Base-by-base conservation (phyloP, 345 rosid genomes). In the Diplotaxis tenuifolia region DNA sequence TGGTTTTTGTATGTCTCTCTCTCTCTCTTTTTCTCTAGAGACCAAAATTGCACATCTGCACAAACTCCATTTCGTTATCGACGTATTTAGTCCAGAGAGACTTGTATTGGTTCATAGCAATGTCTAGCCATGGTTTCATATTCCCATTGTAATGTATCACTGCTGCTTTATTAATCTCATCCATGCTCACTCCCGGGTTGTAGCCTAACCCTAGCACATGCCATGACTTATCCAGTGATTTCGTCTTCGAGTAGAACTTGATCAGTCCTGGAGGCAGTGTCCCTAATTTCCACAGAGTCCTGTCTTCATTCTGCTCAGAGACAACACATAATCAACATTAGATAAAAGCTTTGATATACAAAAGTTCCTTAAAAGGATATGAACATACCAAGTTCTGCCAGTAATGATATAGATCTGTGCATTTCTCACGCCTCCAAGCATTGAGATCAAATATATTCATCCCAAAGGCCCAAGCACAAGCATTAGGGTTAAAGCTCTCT, bases 101-200 rank as follows among this genome's bases (percentile, higher is more conserved):
- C 81, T 93, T 93, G 75, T 89, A 93, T 67, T 89, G 96, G 81
- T 90, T 89, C 88, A 93, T 80, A 20, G 96, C 98, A 62, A 93
- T 85, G 68, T 93, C 96, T 2, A 94, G 95, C 96, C 98, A 94
- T 36, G 98, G 98, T 84, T 94, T 91, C 97, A 89, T 89, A 82
- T 94, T 88, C 29, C 98, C 97, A 68, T 86, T 94, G 82, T 84
- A 94, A 76, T 94, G 98, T 45, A 94, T 86, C 76, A 91, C 93
- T 20, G 96, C 96, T 56, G 97, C 98, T 1, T 86, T 91, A 63
- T 72, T 85, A 65, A 94, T 89, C 71, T 83, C 91, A 59, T 91
- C 91, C 91, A 88, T 87, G 81, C 93, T 87, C 66, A 94, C 82
- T 71, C 96, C 89, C 21, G 93, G 92, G 84, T 88, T 85, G 79